These are phyloP conservation scores for Solanum lignicaule DNA, from an alignment of 257 asterid species.

Conservation along the genomic window DNA sequence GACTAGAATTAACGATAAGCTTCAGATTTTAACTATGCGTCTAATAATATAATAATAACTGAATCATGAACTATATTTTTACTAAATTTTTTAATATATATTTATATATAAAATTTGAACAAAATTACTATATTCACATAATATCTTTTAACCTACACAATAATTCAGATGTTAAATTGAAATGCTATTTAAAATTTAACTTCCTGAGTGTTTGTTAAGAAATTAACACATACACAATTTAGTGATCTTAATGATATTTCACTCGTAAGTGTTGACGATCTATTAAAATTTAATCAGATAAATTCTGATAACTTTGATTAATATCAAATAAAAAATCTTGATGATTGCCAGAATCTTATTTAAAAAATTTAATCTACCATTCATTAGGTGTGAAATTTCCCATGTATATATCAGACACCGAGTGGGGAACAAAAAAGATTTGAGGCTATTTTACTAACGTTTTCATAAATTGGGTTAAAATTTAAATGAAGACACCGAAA, in stretches of 20 bases:
- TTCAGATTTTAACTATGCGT: not conserved
- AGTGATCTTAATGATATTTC: not conserved
- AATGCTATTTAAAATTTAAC: not conserved
- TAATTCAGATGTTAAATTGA: not conserved
- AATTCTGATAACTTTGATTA: no score
- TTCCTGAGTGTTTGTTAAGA: not conserved
- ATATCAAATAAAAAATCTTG: no score
- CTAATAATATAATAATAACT: no score
- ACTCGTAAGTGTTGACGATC: not conserved
- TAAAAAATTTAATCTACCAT: not conserved
- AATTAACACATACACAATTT: no score
- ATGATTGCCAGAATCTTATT: not conserved
- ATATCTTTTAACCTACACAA: not conserved
- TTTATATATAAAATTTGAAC: not conserved
- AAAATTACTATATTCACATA: not conserved
- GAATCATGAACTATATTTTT: not conserved
- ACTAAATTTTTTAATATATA: no score
- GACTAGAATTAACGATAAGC: not conserved
- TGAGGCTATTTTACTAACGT: not conserved
- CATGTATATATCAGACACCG: not conserved
- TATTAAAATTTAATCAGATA: no score
- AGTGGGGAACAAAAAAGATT: not conserved
- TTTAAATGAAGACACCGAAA: not conserved
- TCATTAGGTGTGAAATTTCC: accelerated
- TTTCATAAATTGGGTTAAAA: not conserved